Percentiles rank a stretch among this genome's conserved stretches.
Evolutionary conservation across 164 flowering plant species (phyloP).

Genomic region (Sextonia rubra): DNA sequence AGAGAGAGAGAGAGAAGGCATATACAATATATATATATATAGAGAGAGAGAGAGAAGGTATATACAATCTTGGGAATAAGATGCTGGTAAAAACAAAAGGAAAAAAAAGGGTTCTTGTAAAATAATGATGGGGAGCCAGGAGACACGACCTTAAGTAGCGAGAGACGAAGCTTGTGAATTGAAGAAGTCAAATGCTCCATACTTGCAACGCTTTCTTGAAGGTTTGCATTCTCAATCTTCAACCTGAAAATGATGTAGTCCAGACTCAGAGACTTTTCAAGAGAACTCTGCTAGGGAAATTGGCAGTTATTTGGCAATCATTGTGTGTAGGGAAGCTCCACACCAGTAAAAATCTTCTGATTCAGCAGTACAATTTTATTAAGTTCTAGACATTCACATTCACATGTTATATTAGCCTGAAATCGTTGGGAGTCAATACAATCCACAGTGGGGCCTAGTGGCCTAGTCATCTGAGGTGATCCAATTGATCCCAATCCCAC

Average conservation of each 20-base stretch:
- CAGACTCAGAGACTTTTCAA: neutral
- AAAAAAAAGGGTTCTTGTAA: neutral
- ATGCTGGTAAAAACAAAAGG: no score
- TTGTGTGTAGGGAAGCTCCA: neutral
- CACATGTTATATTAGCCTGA: no score
- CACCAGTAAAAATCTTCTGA: neutral
- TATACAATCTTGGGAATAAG: no score
- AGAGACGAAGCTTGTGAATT: constrained; percentile 63
- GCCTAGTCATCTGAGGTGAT: no score
- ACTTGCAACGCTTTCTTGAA: constrained; percentile 76
- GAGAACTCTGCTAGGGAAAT: neutral
- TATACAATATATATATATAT: no score
- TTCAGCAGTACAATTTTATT: no score
- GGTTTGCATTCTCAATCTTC: constrained; percentile 84
- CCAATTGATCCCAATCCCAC: no score
- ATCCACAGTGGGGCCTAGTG: no score
- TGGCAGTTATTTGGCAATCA: neutral
- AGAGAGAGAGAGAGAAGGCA: no score
- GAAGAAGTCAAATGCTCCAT: constrained; percentile 73
- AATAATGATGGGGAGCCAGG: neutral
- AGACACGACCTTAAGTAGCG: constrained; percentile 59
- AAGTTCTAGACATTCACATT: no score
- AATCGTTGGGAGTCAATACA: no score
- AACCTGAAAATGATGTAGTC: constrained; percentile 38
- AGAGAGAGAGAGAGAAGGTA: no score